phyloP scores from a whole-genome alignment of 768 basidiomycete species.

The Kwoniella bestiolae region DNA sequence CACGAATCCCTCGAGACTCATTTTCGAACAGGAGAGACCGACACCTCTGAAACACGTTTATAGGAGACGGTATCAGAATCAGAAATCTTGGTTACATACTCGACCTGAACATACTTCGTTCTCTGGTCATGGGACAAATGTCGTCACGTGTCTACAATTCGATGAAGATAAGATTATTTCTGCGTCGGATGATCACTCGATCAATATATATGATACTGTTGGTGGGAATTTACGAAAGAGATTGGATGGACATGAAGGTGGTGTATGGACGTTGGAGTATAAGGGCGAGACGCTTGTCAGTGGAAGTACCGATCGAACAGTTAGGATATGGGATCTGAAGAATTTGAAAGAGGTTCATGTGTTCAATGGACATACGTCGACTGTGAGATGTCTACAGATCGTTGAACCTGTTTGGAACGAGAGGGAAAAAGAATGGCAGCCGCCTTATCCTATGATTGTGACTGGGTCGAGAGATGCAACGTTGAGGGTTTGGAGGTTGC shows the following conservation, averaged over 20 bases:
- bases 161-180: constrained; percentile 94
- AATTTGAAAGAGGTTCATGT: constrained; percentile 84
- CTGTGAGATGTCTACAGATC: constrained; percentile 92
- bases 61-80: constrained; percentile 82
- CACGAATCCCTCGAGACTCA: constrained; percentile 55
- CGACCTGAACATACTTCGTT: constrained; percentile 71
- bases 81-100: constrained; percentile 77
- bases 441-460: constrained; percentile 72
- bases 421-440: constrained; percentile 69
- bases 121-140: constrained; percentile 75
- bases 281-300: constrained; percentile 71
- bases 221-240: constrained; percentile 75
- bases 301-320: constrained; percentile 90
- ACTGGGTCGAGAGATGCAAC: constrained; percentile 74
- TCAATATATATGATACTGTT: constrained; percentile 88
- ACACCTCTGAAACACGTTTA: constrained; percentile 73
- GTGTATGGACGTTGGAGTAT: constrained; percentile 92
- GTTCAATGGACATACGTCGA: constrained; percentile 95
- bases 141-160: constrained; percentile 95
- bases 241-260: constrained; percentile 89
- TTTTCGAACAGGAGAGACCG: constrained; percentile 22
- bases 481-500: constrained; percentile 70
- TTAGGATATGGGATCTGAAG: constrained; percentile 85
- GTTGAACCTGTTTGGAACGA: constrained; percentile 89
- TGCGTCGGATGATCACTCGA: constrained; percentile 95